Percentiles rank a stretch among this genome's conserved stretches.
phyloP scores from a whole-genome alignment of 2,329 filamentous ascomycete genomes.

The Monilinia vaccinii-corymbosi region DNA sequence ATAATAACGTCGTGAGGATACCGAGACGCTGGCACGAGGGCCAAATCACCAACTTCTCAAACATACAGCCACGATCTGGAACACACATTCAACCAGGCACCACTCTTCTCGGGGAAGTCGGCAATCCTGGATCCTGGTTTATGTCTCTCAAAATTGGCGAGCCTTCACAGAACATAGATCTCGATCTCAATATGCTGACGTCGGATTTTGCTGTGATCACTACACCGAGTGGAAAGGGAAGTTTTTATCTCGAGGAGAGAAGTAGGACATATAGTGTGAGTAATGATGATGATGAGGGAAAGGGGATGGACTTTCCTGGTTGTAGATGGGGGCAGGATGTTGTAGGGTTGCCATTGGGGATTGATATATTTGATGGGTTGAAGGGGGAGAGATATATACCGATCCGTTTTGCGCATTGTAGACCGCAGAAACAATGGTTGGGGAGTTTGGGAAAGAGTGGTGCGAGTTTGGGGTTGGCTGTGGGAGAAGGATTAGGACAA shows the following conservation, averaged over 20 bases:
- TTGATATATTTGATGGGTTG: neutral
- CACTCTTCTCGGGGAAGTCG: slow-evolving; percentile 16
- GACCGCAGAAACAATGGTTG: slow-evolving; percentile 18
- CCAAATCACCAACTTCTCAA: neutral
- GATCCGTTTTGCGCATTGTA: slow-evolving; percentile 19
- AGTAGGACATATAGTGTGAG: slow-evolving; percentile 18
- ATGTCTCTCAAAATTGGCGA: slow-evolving; percentile 16
- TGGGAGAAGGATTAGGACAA: slow-evolving; percentile 9
- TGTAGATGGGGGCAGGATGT: neutral
- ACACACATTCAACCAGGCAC: neutral
- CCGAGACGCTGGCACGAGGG: neutral
- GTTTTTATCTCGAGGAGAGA: slow-evolving; percentile 13
- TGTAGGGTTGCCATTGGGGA: neutral
- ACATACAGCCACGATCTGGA: neutral
- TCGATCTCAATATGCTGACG: slow-evolving; percentile 22
- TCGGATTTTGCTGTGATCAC: slow-evolving; percentile 16
- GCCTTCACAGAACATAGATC: slow-evolving; percentile 15
- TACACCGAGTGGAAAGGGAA: slow-evolving; percentile 15
- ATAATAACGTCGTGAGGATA: neutral
- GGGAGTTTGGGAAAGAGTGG: slow-evolving; percentile 10
- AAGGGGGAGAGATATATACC: slow-evolving; percentile 7
- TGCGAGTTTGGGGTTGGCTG: slow-evolving; percentile 18
- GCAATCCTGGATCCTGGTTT: slow-evolving; percentile 18
- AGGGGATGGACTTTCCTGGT: neutral
- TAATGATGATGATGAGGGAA: neutral